Conservation (phyloP, 495 filamentous ascomycete species). For the Xylaria venustula region DNA sequence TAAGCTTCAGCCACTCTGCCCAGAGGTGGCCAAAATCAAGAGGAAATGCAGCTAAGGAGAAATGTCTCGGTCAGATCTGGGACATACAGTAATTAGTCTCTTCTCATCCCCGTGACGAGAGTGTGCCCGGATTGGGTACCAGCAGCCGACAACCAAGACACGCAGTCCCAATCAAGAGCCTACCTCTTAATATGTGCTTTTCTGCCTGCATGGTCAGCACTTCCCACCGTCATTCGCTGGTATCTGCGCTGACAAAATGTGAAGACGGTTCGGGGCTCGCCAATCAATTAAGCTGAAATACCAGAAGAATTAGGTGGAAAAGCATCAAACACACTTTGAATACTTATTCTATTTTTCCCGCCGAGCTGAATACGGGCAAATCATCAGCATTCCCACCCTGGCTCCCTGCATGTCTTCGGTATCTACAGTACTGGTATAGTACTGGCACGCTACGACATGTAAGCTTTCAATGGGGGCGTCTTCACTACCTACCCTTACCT, state of each 20-base stretch:
- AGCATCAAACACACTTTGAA: background rate
- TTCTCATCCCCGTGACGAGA: constrained; percentile 2
- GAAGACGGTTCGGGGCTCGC: background rate
- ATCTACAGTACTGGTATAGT: too few relatives aligned
- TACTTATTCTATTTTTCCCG: background rate
- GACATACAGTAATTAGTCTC: constrained; percentile 14
- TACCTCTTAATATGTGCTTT: background rate
- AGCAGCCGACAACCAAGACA: constrained; percentile 5
- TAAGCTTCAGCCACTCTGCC: constrained; percentile 10
- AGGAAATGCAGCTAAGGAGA: background rate
- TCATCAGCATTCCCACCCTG: too few relatives aligned
- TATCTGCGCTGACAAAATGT: constrained; percentile 8
- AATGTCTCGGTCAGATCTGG: constrained; percentile 36
- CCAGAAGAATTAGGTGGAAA: background rate
- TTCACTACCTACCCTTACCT: too few relatives aligned
- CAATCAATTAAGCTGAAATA: too few relatives aligned
- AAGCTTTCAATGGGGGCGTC: too few relatives aligned
- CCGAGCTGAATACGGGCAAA: background rate
- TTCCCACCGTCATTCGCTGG: constrained; percentile 12
- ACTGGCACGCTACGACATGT: too few relatives aligned
- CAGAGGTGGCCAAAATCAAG: constrained; percentile 3
- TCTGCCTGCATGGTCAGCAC: constrained; percentile 13
- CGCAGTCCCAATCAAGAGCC: constrained; percentile 8
- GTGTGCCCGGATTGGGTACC: constrained; percentile 9
- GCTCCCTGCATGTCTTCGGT: too few relatives aligned